phyloP scores from a whole-genome alignment of 768 basidiomycete species.

The Calocybe gangraenosa region DNA sequence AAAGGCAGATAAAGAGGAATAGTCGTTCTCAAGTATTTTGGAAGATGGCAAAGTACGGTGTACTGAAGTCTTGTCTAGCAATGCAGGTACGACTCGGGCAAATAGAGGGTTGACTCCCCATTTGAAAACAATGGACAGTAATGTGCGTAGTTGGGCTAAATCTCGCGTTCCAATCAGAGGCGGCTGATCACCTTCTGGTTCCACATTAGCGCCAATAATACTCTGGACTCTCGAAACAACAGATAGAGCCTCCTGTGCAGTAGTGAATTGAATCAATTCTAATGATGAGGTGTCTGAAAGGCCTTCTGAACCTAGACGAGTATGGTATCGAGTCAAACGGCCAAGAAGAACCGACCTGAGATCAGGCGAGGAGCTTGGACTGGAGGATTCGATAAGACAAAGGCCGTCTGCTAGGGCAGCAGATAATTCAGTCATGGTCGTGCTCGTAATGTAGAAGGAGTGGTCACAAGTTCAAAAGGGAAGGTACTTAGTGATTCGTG shows the following conservation, averaged over 20 bases:
- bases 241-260: conserved; percentile 51
- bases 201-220: conserved; percentile 27
- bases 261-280: conserved; percentile 44
- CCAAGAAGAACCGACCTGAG: conserved; percentile 33
- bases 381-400: conserved; percentile 32
- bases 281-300: conserved; percentile 20
- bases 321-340: conserved; percentile 38
- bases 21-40: conserved; percentile 42
- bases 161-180: conserved; percentile 64
- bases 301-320: conserved; percentile 17
- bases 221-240: conserved; percentile 45
- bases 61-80: conserved; percentile 27
- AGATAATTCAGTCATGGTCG: conserved; percentile 19
- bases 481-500: too few relatives aligned
- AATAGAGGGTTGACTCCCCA: conserved; percentile 65
- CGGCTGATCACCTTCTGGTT: conserved; percentile 8
- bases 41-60: conserved; percentile 11
- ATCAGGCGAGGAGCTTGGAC: conserved; percentile 21
- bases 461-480: too few relatives aligned
- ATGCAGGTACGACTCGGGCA: conserved; percentile 33
- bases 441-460: too few relatives aligned
- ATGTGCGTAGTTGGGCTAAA: conserved; percentile 53
- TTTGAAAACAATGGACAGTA: conserved; percentile 65
- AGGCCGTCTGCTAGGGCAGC: conserved; percentile 30
- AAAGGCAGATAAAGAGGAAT: conserved; percentile 38